Base-by-base conservation (phyloP, 306 rosid species). In the Begonia fuchsioides region DNA sequence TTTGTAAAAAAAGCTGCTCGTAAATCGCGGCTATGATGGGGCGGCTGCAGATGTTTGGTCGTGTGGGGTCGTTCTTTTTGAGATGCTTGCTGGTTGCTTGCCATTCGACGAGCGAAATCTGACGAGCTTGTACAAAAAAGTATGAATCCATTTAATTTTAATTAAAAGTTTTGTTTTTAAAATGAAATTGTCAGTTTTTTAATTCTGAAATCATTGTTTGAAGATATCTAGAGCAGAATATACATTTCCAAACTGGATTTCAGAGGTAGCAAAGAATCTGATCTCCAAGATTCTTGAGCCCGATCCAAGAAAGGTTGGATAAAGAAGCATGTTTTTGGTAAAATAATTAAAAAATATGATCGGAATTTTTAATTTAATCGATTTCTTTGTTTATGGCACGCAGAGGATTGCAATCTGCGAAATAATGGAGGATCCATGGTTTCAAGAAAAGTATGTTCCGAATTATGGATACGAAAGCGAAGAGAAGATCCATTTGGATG, bases 31-130 rank as follows among this genome's bases (percentile, higher is more conserved):
- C 47, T 85, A 85, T 11, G 79, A 80, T 15, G 95, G 93, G 64
- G 92, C 87, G 56, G 74, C 80, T 32, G 93, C 82, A 17, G 95
- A 85, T 75, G 69, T 85, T 64, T 85, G 95, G 95, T 85, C 95
- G 47, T 85, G 87, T 50, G 95, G 95, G n/a, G 95, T 80, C 46
- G 69, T 85, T 48, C 95, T 85, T 19, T 85, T 72, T 15, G 95
- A 85, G 68, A 40, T 75, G 54, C 79, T 85, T 38, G 73, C 93
- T 9, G 95, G 95, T 17, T 57, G 15, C 69, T 81, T 80, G 4
- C 95, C 93, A 41, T 85, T 85, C 67, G 75, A 80, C 1, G 95
- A 85, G 65, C 67, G 52, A 8, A 85, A 64, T 56, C 69, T 85
- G 64, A 66, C 59, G 65, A 59, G 32, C 19, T 71, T 85, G 40